A percentile compares a stretch with the other conserved stretches of the same genome.
Conservation (phyloP, 208 protist genomes). For the Acanthamoeba lugdunensis region DNA sequence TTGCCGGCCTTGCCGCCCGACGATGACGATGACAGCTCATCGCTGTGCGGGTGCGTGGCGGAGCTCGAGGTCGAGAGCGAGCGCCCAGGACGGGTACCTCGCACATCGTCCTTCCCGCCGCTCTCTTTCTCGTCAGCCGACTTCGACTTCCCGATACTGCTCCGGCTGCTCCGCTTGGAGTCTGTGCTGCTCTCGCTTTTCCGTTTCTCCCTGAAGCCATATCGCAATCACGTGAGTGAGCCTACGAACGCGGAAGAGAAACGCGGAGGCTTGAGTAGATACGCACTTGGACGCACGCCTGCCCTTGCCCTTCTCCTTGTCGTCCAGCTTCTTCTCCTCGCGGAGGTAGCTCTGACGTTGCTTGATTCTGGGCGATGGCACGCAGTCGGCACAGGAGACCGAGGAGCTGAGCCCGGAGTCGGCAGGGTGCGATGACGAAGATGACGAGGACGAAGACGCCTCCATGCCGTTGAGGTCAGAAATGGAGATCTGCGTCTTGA, state of each 20-base stretch:
- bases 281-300: background rate
- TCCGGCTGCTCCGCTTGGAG: background rate
- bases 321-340: constrained; percentile 26
- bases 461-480: background rate
- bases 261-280: background rate
- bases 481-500: background rate
- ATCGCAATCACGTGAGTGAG: too few species aligned
- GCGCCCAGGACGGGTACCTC: background rate
- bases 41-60: background rate
- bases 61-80: constrained; percentile 1
- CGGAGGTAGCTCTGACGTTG: constrained; percentile 1
- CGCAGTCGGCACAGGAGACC: constrained; percentile 6
- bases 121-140: background rate
- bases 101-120: too few species aligned
- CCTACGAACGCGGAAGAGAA: background rate
- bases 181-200: background rate
- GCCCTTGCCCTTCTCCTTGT: background rate
- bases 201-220: too few species aligned
- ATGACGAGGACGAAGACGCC: background rate
- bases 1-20: background rate
- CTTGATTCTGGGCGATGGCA: background rate
- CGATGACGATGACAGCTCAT: background rate
- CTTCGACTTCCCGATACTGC: background rate
- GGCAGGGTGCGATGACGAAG: background rate
- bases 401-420: background rate